These are phyloP conservation scores for Epichloe hybrida DNA, from an alignment of 2,329 filamentous ascomycete species.

Conservation along the genomic window DNA sequence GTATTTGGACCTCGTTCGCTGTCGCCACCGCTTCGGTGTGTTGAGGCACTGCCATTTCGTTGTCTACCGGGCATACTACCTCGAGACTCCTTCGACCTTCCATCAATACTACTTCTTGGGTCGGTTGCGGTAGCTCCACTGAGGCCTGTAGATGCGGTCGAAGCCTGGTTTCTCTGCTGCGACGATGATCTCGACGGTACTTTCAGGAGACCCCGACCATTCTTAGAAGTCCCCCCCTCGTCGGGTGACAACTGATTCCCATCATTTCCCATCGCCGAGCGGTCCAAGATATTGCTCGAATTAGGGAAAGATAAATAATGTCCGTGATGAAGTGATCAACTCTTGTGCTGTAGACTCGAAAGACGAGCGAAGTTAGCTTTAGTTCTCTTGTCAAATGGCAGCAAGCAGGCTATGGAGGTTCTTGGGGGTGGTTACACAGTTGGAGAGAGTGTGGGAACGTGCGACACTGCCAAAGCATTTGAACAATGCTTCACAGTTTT, in stretches of 20 bases:
- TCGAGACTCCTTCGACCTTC: constrained; percentile 52
- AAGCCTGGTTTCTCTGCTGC: constrained; percentile 42
- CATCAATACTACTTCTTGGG: constrained; percentile 47
- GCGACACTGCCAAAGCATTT: background rate
- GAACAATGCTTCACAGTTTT: background rate
- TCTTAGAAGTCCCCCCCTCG: constrained; percentile 30
- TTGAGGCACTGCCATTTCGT: constrained; percentile 55
- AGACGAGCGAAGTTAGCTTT: background rate
- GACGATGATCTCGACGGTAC: constrained; percentile 51
- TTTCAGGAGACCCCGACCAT: constrained; percentile 38
- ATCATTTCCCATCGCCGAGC: constrained; percentile 29
- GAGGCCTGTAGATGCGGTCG: constrained; percentile 44
- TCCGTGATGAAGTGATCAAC: constrained; percentile 5
- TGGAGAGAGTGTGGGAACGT: background rate
- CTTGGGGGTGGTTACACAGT: background rate
- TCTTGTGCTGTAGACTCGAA: background rate
- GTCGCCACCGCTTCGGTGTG: constrained; percentile 44
- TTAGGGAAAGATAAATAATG: background rate
- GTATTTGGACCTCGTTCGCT: constrained; percentile 36
- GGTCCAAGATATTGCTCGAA: constrained; percentile 20
- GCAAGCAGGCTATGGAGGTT: background rate
- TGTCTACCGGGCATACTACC: constrained; percentile 49
- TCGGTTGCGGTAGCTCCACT: constrained; percentile 47
- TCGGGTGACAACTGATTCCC: constrained; percentile 28
- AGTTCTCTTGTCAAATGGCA: background rate